phyloP scores from a whole-genome alignment of 352 stramenopile genomes.

The Phytopythium mirpurense region DNA sequence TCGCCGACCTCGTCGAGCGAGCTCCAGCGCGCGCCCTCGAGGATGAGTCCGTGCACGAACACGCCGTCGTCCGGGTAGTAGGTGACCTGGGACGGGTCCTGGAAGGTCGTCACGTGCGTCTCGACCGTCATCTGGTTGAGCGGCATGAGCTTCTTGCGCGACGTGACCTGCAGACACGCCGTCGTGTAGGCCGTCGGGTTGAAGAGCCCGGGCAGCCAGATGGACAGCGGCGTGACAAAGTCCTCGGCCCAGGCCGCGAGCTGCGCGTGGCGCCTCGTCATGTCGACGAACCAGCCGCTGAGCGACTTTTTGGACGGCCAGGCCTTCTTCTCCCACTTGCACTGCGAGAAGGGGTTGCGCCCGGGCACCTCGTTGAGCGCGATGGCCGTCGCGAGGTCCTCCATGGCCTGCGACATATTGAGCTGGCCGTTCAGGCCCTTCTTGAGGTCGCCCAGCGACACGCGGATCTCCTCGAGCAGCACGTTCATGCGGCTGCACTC shows the following conservation, averaged over 20 bases:
- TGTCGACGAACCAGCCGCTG: constrained; percentile 89
- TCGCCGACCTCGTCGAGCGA: constrained; percentile 87
- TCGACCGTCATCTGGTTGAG: constrained; percentile 96
- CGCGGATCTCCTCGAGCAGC: constrained; percentile 88
- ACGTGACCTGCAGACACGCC: constrained; percentile 94
- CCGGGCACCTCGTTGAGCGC: constrained; percentile 92
- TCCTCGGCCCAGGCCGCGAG: constrained; percentile 86
- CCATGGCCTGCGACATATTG: constrained; percentile 95
- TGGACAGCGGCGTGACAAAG: constrained; percentile 90
- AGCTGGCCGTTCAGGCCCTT: constrained; percentile 95
- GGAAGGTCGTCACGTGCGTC: constrained; percentile 94
- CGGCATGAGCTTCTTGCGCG: constrained; percentile 87
- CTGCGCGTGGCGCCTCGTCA: constrained; percentile 91
- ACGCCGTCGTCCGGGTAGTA: constrained; percentile 89
- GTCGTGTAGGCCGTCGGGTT: constrained; percentile 96
- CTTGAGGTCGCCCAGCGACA: constrained; percentile 91
- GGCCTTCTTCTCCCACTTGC: constrained; percentile 94
- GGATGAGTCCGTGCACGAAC: constrained; percentile 94
- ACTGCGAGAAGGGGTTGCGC: constrained; percentile 94
- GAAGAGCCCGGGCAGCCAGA: constrained; percentile 95
- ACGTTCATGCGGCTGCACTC: constrained; percentile 95
- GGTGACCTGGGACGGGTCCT: constrained; percentile 73
- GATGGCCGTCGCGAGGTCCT: constrained; percentile 91
- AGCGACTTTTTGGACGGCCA: constrained; percentile 94
- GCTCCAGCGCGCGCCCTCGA: constrained; percentile 94